Evolutionary conservation across 1,139 yeast species (phyloP).

Genomic region (Geotrichum cucujoidarum): DNA sequence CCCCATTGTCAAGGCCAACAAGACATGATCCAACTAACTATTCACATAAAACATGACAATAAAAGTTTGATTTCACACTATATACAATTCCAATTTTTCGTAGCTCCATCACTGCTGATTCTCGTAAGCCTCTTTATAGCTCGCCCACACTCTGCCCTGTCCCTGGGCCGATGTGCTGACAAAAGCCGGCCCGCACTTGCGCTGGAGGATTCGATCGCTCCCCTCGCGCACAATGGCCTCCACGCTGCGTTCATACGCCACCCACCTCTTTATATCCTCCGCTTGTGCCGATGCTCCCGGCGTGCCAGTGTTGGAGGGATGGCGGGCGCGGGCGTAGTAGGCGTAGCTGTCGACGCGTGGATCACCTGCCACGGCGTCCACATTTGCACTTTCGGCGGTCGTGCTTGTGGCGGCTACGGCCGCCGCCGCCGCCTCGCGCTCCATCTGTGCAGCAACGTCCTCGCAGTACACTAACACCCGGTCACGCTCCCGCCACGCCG

Average conservation of each 20-base stretch:
- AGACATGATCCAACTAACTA: no score
- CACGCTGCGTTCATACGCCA: conserved; percentile 29
- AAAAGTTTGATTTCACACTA: no score
- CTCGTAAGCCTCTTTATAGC: no score
- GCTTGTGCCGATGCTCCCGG: conserved; percentile 20
- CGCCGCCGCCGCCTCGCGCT: no score
- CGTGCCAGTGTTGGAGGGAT: no score
- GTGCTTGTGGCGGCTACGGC: conserved; percentile 9
- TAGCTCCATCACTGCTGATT: no score
- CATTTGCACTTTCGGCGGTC: background rate
- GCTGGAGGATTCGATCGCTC: conserved; percentile 25
- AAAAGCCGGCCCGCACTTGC: conserved; percentile 30
- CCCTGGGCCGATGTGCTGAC: no score
- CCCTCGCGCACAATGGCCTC: conserved; percentile 35
- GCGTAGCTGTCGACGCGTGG: conserved; percentile 37
- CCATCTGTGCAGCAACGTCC: conserved; percentile 27
- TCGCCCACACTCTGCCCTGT: no score
- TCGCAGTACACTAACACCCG: conserved; percentile 32
- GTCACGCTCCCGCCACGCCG: conserved; percentile 35
- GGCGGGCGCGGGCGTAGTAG: conserved; percentile 31
- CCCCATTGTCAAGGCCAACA: no score
- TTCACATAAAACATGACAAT: no score
- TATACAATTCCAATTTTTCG: no score
- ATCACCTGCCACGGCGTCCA: conserved; percentile 22
- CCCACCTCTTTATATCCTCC: conserved; percentile 32